Evolutionary conservation across 2,329 filamentous ascomycete species (phyloP), one percentile per base, ranked within the genome.

Genomic region (Atkinsonella texensis): DNA sequence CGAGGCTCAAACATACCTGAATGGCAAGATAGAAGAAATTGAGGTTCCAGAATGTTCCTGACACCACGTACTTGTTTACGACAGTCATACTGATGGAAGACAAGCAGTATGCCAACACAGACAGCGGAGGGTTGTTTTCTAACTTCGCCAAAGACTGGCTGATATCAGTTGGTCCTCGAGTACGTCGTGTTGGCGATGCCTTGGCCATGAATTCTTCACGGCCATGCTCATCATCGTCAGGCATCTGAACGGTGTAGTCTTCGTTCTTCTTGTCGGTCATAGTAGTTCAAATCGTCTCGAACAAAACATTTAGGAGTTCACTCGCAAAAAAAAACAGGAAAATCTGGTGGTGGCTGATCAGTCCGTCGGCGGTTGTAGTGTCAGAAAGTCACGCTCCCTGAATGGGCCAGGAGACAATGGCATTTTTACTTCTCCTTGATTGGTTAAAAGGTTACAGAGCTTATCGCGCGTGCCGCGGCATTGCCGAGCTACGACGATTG

Each of bases 51-150:
- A 85, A 80, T 49, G 79, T 77, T 54, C 93, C 93, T 8, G 89
- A 96, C 46, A 98, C 81, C 56, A 96, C 90, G 68, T 94, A 98
- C 77, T 98, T 98, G 74, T 98, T 98, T 68, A 94, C 93, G n/a
- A 96, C 87, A 8, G 93, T 98, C 93, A 98, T 98, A 68, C 91
- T 80, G 65, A 98, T 98, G n/a, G 90, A 96, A 50, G 91, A 88
- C 62, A 86, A 75, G 70, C 93, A 98, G 75, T 98, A 98, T 47
- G 87, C 82, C 58, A 95, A 65, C 61, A 98, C 87, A 20, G 91
- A 89, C 46, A 93, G 67, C 45, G 80, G 74, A 15, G 89, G 87
- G 68, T 82, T 93, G 70, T 89, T 88, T 62, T 84, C 79, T 56
- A 89, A 66, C 60, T 73, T 71, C 55, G 73, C 67, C 43, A 75